These are phyloP conservation scores for Phytophthora agathidicida DNA, from an alignment of 352 stramenopile genomes.

Conservation along the genomic window DNA sequence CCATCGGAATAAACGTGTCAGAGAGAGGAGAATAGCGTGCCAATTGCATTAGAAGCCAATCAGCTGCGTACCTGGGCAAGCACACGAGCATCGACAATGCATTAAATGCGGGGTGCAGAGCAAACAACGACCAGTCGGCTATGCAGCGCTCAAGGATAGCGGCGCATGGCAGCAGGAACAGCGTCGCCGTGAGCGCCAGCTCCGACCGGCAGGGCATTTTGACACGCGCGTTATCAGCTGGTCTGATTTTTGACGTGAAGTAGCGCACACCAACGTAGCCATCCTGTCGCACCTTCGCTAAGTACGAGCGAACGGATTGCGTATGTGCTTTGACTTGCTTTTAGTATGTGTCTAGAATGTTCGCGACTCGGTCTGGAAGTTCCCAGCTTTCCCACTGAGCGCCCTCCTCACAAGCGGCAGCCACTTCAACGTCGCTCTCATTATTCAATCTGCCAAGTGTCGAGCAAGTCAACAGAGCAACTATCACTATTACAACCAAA, in stretches of 20 bases:
- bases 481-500: neutral
- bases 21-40: neutral
- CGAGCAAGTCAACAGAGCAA: slow-evolving; percentile 19
- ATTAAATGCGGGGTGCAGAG: slow-evolving; percentile 61
- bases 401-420: neutral
- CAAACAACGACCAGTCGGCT: slow-evolving; percentile 53
- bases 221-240: too few relatives aligned
- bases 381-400: slow-evolving; percentile 9
- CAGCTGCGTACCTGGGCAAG: slow-evolving; percentile 41
- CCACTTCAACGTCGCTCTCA: slow-evolving; percentile 35
- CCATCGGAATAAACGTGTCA: slow-evolving; percentile 8
- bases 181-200: slow-evolving; percentile 32
- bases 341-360: slow-evolving; percentile 29
- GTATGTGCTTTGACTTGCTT: slow-evolving; percentile 2
- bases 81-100: slow-evolving; percentile 58
- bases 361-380: slow-evolving; percentile 23
- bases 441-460: slow-evolving; percentile 33
- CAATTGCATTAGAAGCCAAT: neutral
- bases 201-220: slow-evolving; percentile 31
- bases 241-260: slow-evolving; percentile 7
- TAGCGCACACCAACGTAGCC: slow-evolving; percentile 1
- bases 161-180: slow-evolving; percentile 60
- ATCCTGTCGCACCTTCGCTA: neutral
- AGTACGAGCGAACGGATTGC: slow-evolving; percentile 5
- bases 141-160: slow-evolving; percentile 54